phyloP scores from a whole-genome alignment of 352 stramenopile genomes.

The Thraustochytrium sp. region DNA sequence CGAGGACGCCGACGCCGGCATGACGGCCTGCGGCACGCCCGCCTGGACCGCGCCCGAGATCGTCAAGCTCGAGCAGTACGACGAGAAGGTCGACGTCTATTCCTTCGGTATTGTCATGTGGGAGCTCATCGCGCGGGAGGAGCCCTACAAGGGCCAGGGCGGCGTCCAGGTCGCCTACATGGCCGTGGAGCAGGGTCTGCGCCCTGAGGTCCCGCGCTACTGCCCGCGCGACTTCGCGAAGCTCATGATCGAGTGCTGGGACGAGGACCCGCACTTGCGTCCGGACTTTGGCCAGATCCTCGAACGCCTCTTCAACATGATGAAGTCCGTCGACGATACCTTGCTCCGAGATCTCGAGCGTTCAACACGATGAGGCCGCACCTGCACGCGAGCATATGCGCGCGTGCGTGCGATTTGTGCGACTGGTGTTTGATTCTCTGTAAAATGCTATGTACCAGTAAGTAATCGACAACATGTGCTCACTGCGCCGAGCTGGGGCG shows the following conservation, averaged over 20 bases:
- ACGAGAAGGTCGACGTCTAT: conserved; percentile 68
- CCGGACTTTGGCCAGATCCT: conserved; percentile 75
- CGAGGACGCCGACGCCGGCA: conserved; percentile 65
- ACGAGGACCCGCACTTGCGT: conserved; percentile 58
- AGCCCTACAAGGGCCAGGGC: conserved; percentile 48
- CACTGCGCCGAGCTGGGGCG: too few relatives aligned
- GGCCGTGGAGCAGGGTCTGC: conserved; percentile 36
- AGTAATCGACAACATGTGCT: too few relatives aligned
- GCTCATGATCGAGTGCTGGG: conserved; percentile 66
- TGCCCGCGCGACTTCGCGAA: conserved; percentile 46
- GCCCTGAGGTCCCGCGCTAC: conserved; percentile 36
- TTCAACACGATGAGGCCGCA: background rate
- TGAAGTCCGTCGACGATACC: conserved; percentile 7
- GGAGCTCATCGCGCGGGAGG: conserved; percentile 48
- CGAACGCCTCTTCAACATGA: conserved; percentile 47
- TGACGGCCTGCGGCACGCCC: conserved; percentile 60
- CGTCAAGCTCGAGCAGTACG: conserved; percentile 72
- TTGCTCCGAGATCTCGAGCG: background rate
- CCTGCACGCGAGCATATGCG: background rate
- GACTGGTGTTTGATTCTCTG: background rate
- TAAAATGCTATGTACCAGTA: background rate
- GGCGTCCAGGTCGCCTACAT: conserved; percentile 30
- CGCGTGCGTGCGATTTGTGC: background rate
- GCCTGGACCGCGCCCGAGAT: conserved; percentile 79
- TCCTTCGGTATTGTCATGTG: conserved; percentile 50